Percentiles rank a stretch among this genome's conserved stretches.
Conservation (phyloP, 345 rosid species). For the Chamaenerion angustifolium region DNA sequence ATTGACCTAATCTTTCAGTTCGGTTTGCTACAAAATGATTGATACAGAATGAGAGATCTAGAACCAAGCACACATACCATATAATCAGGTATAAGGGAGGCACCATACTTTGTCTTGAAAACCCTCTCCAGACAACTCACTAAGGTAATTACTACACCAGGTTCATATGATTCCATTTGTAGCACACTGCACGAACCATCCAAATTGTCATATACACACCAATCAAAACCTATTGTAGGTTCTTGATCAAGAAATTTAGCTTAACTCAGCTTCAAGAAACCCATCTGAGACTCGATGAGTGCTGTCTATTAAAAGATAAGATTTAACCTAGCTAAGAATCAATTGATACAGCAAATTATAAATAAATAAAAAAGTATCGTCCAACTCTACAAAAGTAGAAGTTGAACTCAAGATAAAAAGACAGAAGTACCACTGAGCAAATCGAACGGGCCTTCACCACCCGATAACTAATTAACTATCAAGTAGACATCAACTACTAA, state of each 20-base stretch:
- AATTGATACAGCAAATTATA: too few relatives aligned
- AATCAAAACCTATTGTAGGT: not conserved
- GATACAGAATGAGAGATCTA: not conserved
- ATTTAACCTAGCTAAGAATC: too few relatives aligned
- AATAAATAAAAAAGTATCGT: too few relatives aligned
- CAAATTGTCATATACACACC: not conserved
- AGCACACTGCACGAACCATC: slow-evolving; percentile 35
- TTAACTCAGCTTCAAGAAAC: too few relatives aligned
- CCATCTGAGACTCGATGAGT: too few relatives aligned
- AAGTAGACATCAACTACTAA: not conserved
- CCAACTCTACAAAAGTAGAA: too few relatives aligned
- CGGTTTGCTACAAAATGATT: not conserved
- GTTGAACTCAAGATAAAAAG: too few relatives aligned
- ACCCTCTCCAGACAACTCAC: slow-evolving; percentile 62
- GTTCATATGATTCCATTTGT: slow-evolving; percentile 41
- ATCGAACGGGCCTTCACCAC: too few relatives aligned
- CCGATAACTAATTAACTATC: too few relatives aligned
- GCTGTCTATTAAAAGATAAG: too few relatives aligned
- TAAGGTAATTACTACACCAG: slow-evolving; percentile 38
- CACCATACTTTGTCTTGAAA: slow-evolving; percentile 60
- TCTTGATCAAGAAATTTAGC: not conserved
- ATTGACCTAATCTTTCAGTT: not conserved
- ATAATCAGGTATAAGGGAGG: slow-evolving; percentile 58
- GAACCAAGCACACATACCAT: slow-evolving; percentile 31
- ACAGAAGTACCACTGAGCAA: too few relatives aligned